Base-by-base conservation (phyloP, 2,329 filamentous ascomycete species). In the Apiospora kogelbergensis region DNA sequence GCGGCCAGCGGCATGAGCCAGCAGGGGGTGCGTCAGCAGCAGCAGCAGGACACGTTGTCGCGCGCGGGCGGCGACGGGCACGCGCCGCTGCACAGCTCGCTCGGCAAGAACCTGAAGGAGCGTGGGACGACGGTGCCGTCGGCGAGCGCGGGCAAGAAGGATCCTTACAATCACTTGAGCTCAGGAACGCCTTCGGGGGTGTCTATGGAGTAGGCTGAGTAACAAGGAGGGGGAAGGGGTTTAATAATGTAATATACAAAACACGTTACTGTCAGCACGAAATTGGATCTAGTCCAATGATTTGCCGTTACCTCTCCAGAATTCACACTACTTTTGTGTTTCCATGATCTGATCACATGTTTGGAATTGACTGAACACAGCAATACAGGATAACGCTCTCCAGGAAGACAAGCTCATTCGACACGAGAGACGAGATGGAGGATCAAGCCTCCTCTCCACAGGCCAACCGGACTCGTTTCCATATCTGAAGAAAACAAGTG, bases 171-270 rank as follows among this genome's bases (percentile, higher is more conserved):
- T 2, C 41, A 42, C 24, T 45, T 65, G 41, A 33, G 22, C 9
- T 65, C 63, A 17, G 63, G 63, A 1, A 65, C 63, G 24, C 41
- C 63, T 45, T 65, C 63, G 3, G 63, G 63, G 3, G 63, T 65
- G 7, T 9, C 17, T n/a, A n/a, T 60, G 26, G 48, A 60, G 1
- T 37, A 33, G 17, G 26, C 1, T 15, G 24, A n/a, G n/a, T n/a
- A n/a, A n/a, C n/a, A n/a, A n/a, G n/a, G n/a, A n/a, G n/a, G 6
- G 46, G 11, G 7, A 7, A 9, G 15, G 48, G 13, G 22, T 6
- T 17, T 57, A n/a, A n/a, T n/a, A n/a, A n/a, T n/a, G n/a, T n/a
- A n/a, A n/a, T n/a, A n/a, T n/a, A n/a, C 20, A 57, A 57, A 57
- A 30, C 15, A 33, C 20, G 48, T 33, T 57, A 13, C 33, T 60